phyloP scores from a whole-genome alignment of 2,329 filamentous ascomycete genomes.

The Ceratocystis destructans region DNA sequence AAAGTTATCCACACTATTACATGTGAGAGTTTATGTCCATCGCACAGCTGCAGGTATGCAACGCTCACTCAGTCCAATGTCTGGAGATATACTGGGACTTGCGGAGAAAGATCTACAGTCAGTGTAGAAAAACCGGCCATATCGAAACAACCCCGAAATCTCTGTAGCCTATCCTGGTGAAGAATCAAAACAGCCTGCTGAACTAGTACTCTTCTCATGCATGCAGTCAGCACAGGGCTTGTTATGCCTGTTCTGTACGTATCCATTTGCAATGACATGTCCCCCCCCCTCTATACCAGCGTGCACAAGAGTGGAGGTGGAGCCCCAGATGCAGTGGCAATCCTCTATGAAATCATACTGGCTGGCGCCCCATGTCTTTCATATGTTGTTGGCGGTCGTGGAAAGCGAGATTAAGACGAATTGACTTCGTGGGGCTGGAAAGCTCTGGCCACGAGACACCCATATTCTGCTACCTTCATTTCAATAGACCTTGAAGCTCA shows the following conservation, averaged over 20 bases:
- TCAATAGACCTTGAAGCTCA: background rate
- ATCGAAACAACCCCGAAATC: too few relatives aligned
- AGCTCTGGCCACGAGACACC: slow-evolving; percentile 3
- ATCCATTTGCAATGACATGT: background rate
- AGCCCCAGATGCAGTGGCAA: background rate
- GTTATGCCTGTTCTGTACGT: background rate
- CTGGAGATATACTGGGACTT: background rate
- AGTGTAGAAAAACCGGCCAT: background rate
- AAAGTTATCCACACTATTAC: background rate
- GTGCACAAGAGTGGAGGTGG: background rate
- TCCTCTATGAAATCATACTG: background rate
- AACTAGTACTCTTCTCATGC: background rate
- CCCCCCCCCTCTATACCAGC: background rate
- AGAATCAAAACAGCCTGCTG: background rate
- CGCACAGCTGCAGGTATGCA: background rate
- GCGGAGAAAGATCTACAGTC: background rate
- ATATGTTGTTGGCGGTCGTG: background rate
- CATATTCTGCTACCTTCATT: background rate
- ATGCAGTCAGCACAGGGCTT: background rate
- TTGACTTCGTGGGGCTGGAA: background rate
- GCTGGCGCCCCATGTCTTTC: too few relatives aligned
- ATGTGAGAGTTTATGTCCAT: background rate
- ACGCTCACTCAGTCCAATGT: background rate
- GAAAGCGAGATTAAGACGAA: slow-evolving; percentile 1
- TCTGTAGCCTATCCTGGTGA: too few relatives aligned